phyloP scores from a whole-genome alignment of 768 basidiomycete species.

The Podaxis sp. region DNA sequence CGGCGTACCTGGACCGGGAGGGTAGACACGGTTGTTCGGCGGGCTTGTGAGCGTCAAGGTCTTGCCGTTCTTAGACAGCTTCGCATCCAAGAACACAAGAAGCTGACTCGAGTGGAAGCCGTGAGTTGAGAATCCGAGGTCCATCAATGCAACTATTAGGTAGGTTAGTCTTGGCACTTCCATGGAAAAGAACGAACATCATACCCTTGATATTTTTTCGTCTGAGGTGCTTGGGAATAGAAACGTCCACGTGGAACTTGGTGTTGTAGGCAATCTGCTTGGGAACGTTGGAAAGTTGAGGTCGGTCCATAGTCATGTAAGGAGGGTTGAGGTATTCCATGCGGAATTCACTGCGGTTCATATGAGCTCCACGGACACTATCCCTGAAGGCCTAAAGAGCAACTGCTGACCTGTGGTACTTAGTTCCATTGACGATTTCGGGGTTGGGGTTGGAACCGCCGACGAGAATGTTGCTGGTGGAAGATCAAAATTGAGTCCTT shows the following conservation, averaged over 20 bases:
- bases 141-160: slow-evolving; percentile 33
- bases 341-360: slow-evolving; percentile 33
- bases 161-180: background rate
- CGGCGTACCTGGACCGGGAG: slow-evolving; percentile 35
- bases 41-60: slow-evolving; percentile 33
- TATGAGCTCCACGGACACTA: background rate
- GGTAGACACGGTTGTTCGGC: slow-evolving; percentile 34
- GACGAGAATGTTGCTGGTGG: slow-evolving; percentile 26
- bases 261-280: slow-evolving; percentile 35
- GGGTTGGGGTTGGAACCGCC: slow-evolving; percentile 49
- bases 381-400: background rate
- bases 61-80: slow-evolving; percentile 28
- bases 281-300: slow-evolving; percentile 32
- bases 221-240: slow-evolving; percentile 28
- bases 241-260: slow-evolving; percentile 31
- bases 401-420: slow-evolving; percentile 23
- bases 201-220: slow-evolving; percentile 31
- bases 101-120: slow-evolving; percentile 38
- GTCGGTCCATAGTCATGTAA: slow-evolving; percentile 36
- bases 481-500: background rate
- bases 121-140: slow-evolving; percentile 43
- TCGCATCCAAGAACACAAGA: slow-evolving; percentile 34
- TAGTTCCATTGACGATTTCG: slow-evolving; percentile 24
- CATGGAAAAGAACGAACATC: background rate
- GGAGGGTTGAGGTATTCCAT: slow-evolving; percentile 42